Percentiles rank a stretch among this genome's conserved stretches.
Evolutionary conservation across 352 stramenopile species (phyloP).

Genomic region (Pythium vanterpoolii): DNA sequence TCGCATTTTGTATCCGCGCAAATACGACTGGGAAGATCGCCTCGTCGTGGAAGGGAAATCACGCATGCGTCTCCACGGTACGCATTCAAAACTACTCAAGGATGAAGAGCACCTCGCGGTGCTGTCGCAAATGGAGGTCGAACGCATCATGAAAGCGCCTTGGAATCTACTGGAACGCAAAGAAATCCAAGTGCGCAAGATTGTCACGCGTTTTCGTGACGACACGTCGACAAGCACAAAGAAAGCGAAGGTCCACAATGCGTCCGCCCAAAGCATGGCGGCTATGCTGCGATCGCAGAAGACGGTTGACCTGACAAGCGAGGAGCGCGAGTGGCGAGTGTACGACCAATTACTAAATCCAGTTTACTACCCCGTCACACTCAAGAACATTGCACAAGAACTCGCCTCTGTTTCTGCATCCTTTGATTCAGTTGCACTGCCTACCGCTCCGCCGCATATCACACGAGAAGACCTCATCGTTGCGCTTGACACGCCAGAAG

Average conservation of each 20-base stretch:
- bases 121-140: conserved; percentile 58
- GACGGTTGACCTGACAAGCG: conserved; percentile 41
- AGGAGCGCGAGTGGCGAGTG: conserved; percentile 68
- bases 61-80: conserved; percentile 41
- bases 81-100: conserved; percentile 48
- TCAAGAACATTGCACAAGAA: conserved; percentile 37
- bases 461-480: conserved; percentile 57
- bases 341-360: conserved; percentile 75
- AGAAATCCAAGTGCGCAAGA: conserved; percentile 74
- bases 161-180: conserved; percentile 74
- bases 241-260: conserved; percentile 5
- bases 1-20: conserved; percentile 53
- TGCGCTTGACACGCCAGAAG: conserved; percentile 61
- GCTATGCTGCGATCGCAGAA: conserved; percentile 51
- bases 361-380: conserved; percentile 55
- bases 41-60: conserved; percentile 22
- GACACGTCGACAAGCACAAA: conserved; percentile 28
- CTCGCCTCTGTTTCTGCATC: background rate
- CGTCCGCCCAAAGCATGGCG: conserved; percentile 30
- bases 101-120: conserved; percentile 61
- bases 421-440: background rate
- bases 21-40: conserved; percentile 70
- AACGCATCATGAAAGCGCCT: conserved; percentile 64
- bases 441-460: conserved; percentile 34
- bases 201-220: conserved; percentile 64